Percentiles rank a stretch among this genome's conserved stretches.
phyloP scores from a whole-genome alignment of 1,284 basidiomycete genomes.

The Ustilago sp. region DNA sequence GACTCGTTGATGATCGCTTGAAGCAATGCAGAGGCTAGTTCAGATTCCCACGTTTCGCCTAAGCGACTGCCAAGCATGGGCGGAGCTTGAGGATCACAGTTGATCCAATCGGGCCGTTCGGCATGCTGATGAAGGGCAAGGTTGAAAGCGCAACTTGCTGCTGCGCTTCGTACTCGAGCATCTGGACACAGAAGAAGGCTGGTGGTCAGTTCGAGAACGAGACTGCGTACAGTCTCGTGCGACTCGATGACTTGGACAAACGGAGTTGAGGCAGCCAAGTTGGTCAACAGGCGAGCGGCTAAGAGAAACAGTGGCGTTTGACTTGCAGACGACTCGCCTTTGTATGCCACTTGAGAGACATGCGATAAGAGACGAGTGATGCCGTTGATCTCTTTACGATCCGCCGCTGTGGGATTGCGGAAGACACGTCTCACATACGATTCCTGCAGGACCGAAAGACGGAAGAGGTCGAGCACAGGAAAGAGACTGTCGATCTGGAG shows the following conservation, averaged over 20 bases:
- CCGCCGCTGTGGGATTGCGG: constrained; percentile 12
- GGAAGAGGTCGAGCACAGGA: constrained; percentile 85
- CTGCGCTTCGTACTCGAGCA: constrained; percentile 78
- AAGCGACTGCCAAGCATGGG: constrained; percentile 75
- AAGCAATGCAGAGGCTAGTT: constrained; percentile 81
- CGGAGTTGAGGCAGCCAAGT: constrained; percentile 75
- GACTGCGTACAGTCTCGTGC: constrained; percentile 72
- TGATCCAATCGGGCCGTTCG: constrained; percentile 39
- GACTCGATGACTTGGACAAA: constrained; percentile 73
- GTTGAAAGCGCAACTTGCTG: constrained; percentile 84
- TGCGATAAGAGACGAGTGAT: constrained; percentile 22
- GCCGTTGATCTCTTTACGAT: constrained; percentile 24
- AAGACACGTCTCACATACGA: constrained; percentile 22
- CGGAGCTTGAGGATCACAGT: constrained; percentile 70
- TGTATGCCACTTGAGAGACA: constrained; percentile 23
- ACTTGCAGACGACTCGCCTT: constrained; percentile 73
- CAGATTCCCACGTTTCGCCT: constrained; percentile 77
- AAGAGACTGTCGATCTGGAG: constrained; percentile 78
- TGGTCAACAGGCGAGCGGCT: constrained; percentile 79
- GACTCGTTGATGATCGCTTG: constrained; percentile 80
- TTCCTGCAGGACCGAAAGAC: constrained; percentile 79
- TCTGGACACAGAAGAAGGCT: constrained; percentile 77
- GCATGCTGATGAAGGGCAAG: constrained; percentile 71
- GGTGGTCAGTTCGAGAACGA: constrained; percentile 74
- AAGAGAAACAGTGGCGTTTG: constrained; percentile 73